Conservation (phyloP, 352 stramenopile species). For the Phytophthora uliginosa region DNA sequence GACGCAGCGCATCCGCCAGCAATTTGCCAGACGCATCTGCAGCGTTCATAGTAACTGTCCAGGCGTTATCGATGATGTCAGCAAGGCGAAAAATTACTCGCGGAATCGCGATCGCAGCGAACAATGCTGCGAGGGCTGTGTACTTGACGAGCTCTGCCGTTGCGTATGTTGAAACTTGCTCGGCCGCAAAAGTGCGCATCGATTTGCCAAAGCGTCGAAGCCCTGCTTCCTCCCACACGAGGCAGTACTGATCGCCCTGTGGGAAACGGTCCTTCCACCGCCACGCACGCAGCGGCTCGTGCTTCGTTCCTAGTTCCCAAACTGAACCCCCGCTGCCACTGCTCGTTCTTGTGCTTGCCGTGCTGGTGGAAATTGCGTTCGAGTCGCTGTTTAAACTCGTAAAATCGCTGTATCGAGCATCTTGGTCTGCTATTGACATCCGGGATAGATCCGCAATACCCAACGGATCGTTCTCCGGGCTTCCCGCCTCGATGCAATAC, state of each 20-base stretch:
- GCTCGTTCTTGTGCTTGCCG: not conserved
- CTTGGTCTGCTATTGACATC: constrained; percentile 37
- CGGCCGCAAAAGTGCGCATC: constrained; percentile 80
- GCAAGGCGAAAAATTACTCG: constrained; percentile 72
- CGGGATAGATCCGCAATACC: constrained; percentile 44
- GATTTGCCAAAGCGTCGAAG: constrained; percentile 82
- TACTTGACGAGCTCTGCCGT: constrained; percentile 82
- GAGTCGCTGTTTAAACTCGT: constrained; percentile 49
- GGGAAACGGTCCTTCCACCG: constrained; percentile 87
- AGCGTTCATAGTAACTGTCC: constrained; percentile 84
- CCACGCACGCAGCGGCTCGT: constrained; percentile 71
- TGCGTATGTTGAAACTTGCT: constrained; percentile 76
- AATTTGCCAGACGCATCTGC: constrained; percentile 81
- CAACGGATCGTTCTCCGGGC: constrained; percentile 56
- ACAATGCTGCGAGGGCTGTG: constrained; percentile 80
- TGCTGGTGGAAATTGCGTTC: constrained; percentile 43
- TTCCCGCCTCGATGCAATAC: constrained; percentile 58
- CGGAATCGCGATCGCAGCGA: constrained; percentile 79
- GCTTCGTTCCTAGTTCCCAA: constrained; percentile 42
- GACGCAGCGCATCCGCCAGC: constrained; percentile 72
- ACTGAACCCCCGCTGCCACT: constrained; percentile 26
- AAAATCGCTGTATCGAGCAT: constrained; percentile 36
- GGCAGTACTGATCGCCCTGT: constrained; percentile 86
- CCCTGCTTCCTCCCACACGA: constrained; percentile 81
- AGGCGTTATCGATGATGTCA: constrained; percentile 90